A percentile compares a stretch with the other conserved stretches of the same genome.
phyloP scores from a whole-genome alignment of 2,329 filamentous ascomycete genomes.

The Tolypocladium endophyticum region DNA sequence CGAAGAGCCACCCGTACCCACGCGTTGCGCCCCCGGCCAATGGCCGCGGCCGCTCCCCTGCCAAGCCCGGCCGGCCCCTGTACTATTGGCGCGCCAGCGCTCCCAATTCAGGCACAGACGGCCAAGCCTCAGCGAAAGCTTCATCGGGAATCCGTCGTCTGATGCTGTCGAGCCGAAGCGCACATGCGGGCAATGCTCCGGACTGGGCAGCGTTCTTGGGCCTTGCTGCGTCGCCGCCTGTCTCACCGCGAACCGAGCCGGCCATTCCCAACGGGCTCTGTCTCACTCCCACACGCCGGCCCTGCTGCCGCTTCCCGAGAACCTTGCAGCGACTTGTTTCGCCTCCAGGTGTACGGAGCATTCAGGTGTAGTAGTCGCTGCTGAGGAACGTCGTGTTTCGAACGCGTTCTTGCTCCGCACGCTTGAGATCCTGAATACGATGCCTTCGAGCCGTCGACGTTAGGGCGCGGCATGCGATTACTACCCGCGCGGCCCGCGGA shows the following conservation, averaged over 20 bases:
- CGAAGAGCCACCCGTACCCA: background rate
- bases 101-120: background rate
- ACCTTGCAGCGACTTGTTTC: background rate
- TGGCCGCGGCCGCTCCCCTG: slow-evolving; percentile 1
- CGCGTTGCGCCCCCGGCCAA: background rate
- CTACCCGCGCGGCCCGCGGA: background rate
- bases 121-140: background rate
- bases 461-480: background rate
- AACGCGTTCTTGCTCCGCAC: background rate
- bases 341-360: background rate
- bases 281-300: background rate
- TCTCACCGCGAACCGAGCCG: background rate
- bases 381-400: background rate
- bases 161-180: background rate
- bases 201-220: background rate
- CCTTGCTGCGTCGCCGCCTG: background rate
- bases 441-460: background rate
- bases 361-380: background rate
- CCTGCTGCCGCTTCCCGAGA: background rate
- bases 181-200: no score
- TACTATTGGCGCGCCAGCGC: background rate
- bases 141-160: background rate
- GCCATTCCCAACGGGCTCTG: background rate
- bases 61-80: background rate
- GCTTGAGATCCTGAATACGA: no score